Evolutionary conservation across 495 filamentous ascomycete species (phyloP), one percentile per base, ranked within the genome.

Genomic region (Penicillium mononematosum): DNA sequence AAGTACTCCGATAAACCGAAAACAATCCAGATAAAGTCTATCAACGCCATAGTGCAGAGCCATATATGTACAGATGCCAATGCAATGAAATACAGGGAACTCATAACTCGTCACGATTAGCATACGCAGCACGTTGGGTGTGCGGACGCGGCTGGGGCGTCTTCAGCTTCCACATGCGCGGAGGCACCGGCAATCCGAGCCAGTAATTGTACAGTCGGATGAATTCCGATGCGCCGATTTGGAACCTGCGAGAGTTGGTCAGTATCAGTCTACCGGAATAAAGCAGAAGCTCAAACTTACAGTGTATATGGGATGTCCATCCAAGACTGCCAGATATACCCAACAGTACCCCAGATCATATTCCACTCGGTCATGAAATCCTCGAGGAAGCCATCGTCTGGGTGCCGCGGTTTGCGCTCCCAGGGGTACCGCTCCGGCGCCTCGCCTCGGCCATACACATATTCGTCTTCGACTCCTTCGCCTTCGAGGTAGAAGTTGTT

Each of bases 131-230:
- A 41, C 10, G 36, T 25, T 43, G 10, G 24, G 36, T 39, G 22
- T 48, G 54, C 11, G 22, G 5, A 6, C 46, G 54, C 11, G 55
- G 45, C 24, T 36, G 51, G 5, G 85, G 82, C 32, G 75, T 59
- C 59, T 78, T 67, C 32, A 92, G 69, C 51, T 76, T 73, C 89
- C 90, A 96, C 11, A 71, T 75, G 59, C 90, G 78, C 5, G 87
- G 86, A 45, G 74, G 74, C 17, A 92, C 83, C 8, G 90, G 88
- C 53, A 90, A 68, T 27, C 92, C 92, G n/a, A 96, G 73, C 75
- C 85, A 96, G 65, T 77, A 89, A 47, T 87, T 80, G 83, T 85
- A 93, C 17, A 88, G 58, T 41, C 92, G 80, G 45, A 67, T 67
- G 5, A 81, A 43, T 68, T 96, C 91, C 0, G 79, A 63, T 3